A percentile compares a stretch with the other conserved stretches of the same genome.
These are phyloP conservation scores for Porpolomopsis calyptriformis DNA, from an alignment of 768 basidiomycete species.

Conservation along the genomic window DNA sequence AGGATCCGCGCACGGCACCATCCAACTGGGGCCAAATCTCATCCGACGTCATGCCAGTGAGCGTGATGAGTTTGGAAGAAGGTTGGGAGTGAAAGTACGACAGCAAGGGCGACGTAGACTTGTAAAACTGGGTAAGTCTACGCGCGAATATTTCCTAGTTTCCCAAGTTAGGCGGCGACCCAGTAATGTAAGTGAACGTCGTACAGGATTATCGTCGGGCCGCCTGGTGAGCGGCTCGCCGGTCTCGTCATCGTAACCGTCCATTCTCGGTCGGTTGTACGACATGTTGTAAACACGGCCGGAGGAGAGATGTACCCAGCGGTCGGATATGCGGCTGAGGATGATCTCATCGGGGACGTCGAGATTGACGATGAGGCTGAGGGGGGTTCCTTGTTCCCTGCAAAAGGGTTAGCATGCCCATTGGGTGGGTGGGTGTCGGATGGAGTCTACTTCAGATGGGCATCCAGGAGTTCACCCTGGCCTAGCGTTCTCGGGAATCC, in stretches of 20 bases:
- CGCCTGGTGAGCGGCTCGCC: constrained; percentile 82
- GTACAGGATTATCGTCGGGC: constrained; percentile 81
- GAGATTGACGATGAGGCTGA: constrained; percentile 77
- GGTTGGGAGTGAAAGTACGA: constrained; percentile 44
- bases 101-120: constrained; percentile 72
- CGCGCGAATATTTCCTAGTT: constrained; percentile 75
- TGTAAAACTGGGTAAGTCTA: constrained; percentile 67
- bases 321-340: constrained; percentile 76
- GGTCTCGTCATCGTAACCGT: constrained; percentile 76
- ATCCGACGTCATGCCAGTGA: constrained; percentile 69
- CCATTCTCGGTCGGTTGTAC: constrained; percentile 74
- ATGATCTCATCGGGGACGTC: constrained; percentile 86
- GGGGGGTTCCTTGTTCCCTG: constrained; percentile 52
- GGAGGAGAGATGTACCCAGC: constrained; percentile 81
- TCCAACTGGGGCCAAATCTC: constrained; percentile 88
- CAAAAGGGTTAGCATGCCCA: constrained; percentile 1
- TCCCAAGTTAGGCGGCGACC: too few relatives aligned
- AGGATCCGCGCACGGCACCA: constrained; percentile 40
- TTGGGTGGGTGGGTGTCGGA: not conserved
- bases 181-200: too few relatives aligned
- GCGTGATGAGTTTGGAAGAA: constrained; percentile 35
- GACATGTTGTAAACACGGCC: constrained; percentile 85
- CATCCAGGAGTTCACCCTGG: constrained; percentile 75
- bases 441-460: constrained; percentile 49
- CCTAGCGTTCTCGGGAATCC: constrained; percentile 84